Percentiles rank a stretch among this genome's conserved stretches.
phyloP scores from a whole-genome alignment of 176 grass and related monocot genomes.

The Otatea glauca region DNA sequence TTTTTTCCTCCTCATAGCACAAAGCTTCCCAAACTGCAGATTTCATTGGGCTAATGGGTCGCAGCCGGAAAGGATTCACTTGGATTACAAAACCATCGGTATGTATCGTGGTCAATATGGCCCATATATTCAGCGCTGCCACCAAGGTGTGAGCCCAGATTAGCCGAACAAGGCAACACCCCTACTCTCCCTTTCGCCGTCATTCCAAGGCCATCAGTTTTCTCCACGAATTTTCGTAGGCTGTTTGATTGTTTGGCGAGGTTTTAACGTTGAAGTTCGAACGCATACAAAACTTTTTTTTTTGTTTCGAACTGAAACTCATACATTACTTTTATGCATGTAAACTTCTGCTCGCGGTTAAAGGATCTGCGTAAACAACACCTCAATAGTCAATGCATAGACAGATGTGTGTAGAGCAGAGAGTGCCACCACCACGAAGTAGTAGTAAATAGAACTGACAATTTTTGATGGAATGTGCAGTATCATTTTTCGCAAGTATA shows the following conservation, averaged over 20 bases:
- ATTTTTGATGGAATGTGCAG: background rate
- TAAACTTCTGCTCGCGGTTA: background rate
- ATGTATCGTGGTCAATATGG: background rate
- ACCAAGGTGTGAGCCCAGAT: background rate
- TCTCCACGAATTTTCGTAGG: background rate
- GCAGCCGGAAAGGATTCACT: background rate
- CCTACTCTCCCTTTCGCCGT: background rate
- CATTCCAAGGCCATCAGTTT: background rate
- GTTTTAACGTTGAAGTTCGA: background rate
- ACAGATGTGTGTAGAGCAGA: background rate
- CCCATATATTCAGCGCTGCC: background rate
- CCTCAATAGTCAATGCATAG: background rate
- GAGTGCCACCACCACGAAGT: background rate
- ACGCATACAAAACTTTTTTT: background rate
- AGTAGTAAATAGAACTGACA: background rate
- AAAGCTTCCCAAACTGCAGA: no score
- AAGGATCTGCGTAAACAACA: background rate
- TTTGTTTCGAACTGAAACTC: background rate
- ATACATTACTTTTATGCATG: background rate
- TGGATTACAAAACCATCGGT: background rate
- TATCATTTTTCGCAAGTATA: background rate
- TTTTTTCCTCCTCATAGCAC: no score
- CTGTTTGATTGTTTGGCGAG: background rate
- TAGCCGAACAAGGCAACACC: background rate
- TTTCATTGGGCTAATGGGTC: background rate